Evolutionary conservation across 306 rosid genomes (phyloP).

Genomic region (Cyclanthera cordifolia): DNA sequence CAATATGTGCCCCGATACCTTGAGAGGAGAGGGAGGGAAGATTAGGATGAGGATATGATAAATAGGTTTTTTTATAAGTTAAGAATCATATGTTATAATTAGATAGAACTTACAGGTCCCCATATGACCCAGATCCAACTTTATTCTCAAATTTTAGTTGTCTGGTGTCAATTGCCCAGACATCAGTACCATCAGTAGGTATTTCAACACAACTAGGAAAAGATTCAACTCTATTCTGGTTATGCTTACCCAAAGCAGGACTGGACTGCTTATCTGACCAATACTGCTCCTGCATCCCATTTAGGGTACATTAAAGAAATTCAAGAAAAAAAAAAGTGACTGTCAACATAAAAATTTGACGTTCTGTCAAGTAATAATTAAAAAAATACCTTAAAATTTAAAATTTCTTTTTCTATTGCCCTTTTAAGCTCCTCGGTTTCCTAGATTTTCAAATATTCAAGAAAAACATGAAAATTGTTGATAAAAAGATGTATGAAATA

Average conservation of each 20-base stretch:
- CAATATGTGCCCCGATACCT: slow-evolving; percentile 90
- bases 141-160: slow-evolving; percentile 67
- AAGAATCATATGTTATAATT: slow-evolving; percentile 17
- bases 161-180: slow-evolving; percentile 86
- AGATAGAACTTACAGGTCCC: slow-evolving; percentile 73
- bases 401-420: slow-evolving; percentile 60
- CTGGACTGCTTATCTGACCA: slow-evolving; percentile 42
- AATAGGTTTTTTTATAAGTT: slow-evolving; percentile 14
- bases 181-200: slow-evolving; percentile 91
- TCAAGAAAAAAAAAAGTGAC: neutral
- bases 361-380: neutral
- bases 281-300: slow-evolving; percentile 40
- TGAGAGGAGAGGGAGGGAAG: slow-evolving; percentile 23
- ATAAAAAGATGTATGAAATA: neutral
- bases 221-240: slow-evolving; percentile 36
- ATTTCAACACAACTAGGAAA: slow-evolving; percentile 52
- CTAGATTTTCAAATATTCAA: slow-evolving; percentile 35
- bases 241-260: slow-evolving; percentile 33
- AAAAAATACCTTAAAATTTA: slow-evolving; percentile 47
- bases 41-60: slow-evolving; percentile 25
- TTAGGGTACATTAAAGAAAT: slow-evolving; percentile 17
- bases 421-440: slow-evolving; percentile 87
- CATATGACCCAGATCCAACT: slow-evolving; percentile 96
- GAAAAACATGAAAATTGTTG: neutral
- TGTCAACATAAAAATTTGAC: neutral